Evolutionary conservation across 768 basidiomycete genomes (phyloP), one percentile per base, ranked within the genome.

Genomic region (Lactifluus echinatus): DNA sequence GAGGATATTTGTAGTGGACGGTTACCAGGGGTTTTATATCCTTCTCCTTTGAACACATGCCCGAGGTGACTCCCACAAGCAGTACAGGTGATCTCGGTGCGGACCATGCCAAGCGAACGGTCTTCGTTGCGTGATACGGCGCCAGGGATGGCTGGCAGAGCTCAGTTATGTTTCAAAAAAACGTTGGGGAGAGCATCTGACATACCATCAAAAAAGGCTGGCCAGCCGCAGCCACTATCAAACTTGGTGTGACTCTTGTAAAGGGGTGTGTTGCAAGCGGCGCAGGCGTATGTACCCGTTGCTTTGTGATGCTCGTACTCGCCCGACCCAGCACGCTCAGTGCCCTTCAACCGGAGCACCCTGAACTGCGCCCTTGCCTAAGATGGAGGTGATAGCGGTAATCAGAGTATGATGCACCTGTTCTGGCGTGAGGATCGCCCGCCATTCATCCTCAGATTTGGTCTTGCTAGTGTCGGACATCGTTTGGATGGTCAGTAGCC

Each of bases 31-130:
- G 83, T 91, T 5, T 72, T 55, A 71, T 79, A 93, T 2, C 87
- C 86, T 71, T 95, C 93, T 36, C 93, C 93, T 66, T 89, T 89
- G 80, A 97, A 97, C 39, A 97, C 89, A 67, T 97, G 93, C 4
- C 94, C 94, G 5, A 97, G 77, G 69, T 97, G 94, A 1, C 93
- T 92, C 8, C 90, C 92, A 66, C 93, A 95, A 2, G 90, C 87
- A 17, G 89, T 78, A 66, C 92, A 95, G 26, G 82, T 86, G 45
- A 97, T 95, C 74, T 96, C 93, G 17, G 74, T 92, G 48, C 93
- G 80, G 7, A 72, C 72, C 78, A 81, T 85, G 42, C 86, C 86
- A 55, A 78, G 70, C 0, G 83, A 71, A 15, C 57, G 71, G 69
- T 96, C 93, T 60, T 85, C 84, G 61, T 93, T 87, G 39, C 85